A percentile compares a stretch with the other conserved stretches of the same genome.
These are phyloP conservation scores for Herpomyces periplanetae DNA, from an alignment of 2,329 filamentous ascomycete species.

Conservation along the genomic window DNA sequence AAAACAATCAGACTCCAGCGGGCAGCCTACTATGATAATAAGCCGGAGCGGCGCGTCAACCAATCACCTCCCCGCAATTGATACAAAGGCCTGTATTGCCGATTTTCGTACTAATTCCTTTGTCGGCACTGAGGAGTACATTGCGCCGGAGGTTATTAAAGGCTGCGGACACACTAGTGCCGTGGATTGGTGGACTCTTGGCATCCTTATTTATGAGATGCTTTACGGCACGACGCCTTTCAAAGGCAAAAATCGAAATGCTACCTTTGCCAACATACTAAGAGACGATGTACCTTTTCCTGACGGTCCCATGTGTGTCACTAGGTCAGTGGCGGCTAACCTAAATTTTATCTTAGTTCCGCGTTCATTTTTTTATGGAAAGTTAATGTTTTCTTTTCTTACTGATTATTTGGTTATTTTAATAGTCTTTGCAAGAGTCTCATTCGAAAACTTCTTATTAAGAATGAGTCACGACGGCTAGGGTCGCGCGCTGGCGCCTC, in stretches of 20 bases:
- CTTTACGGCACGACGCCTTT: slow-evolving; percentile 90
- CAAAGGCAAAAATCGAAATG: slow-evolving; percentile 95
- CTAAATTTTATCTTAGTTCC: slow-evolving; percentile 7
- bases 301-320: no score
- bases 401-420: slow-evolving; percentile 1
- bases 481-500: slow-evolving; percentile 79
- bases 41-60: slow-evolving; percentile 56
- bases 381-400: slow-evolving; percentile 1
- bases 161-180: slow-evolving; percentile 91
- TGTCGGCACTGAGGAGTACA: slow-evolving; percentile 93
- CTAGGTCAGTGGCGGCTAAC: slow-evolving; percentile 69
- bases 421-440: slow-evolving; percentile 66
- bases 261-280: slow-evolving; percentile 86
- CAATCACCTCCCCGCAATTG: slow-evolving; percentile 66
- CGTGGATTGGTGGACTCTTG: slow-evolving; percentile 95
- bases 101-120: slow-evolving; percentile 97
- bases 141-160: slow-evolving; percentile 92
- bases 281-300: slow-evolving; percentile 85
- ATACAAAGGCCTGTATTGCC: slow-evolving; percentile 88
- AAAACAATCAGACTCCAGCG: slow-evolving; percentile 81
- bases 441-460: slow-evolving; percentile 84
- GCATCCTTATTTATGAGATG: slow-evolving; percentile 95
- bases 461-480: slow-evolving; percentile 71
- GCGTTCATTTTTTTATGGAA: slow-evolving; percentile 1
- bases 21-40: slow-evolving; percentile 89